Evolutionary conservation across 108 stramenopile genomes (phyloP).

Genomic region (Cyclotella kingstonii): DNA sequence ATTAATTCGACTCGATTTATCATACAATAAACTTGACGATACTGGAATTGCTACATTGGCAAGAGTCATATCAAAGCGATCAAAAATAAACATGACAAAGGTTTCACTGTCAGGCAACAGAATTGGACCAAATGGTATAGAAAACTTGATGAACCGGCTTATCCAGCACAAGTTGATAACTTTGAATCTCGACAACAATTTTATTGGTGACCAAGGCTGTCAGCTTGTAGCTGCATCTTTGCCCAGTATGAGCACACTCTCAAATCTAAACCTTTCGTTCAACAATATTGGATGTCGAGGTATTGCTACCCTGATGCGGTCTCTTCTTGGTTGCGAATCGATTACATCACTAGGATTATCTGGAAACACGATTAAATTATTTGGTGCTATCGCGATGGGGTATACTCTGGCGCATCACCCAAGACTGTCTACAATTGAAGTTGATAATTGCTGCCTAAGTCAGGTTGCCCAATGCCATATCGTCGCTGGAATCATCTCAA

Average conservation of each 20-base stretch:
- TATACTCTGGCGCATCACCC: conserved; percentile 84
- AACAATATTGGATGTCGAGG: conserved; percentile 86
- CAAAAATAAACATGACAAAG: conserved; percentile 57
- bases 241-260: conserved; percentile 67
- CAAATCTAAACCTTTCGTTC: conserved; percentile 75
- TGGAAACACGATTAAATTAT: conserved; percentile 80
- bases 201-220: conserved; percentile 88
- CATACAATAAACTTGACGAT: conserved; percentile 84
- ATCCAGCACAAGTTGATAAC: conserved; percentile 77
- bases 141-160: conserved; percentile 84
- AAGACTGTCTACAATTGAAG: conserved; percentile 69
- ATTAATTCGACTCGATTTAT: conserved; percentile 75
- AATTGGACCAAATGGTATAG: conserved; percentile 70
- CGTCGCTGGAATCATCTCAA: conserved; percentile 82
- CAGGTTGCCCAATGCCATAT: conserved; percentile 90
- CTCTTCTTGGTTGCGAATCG: conserved; percentile 78
- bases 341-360: conserved; percentile 78
- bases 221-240: conserved; percentile 86
- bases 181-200: conserved; percentile 78
- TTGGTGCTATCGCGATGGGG: conserved; percentile 84
- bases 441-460: conserved; percentile 86
- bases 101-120: conserved; percentile 67
- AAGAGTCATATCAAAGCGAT: conserved; percentile 63
- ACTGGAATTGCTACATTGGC: conserved; percentile 70
- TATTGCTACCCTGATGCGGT: conserved; percentile 79